Base-by-base conservation (phyloP, 768 basidiomycete species). In the Mycena albidolilacea region DNA sequence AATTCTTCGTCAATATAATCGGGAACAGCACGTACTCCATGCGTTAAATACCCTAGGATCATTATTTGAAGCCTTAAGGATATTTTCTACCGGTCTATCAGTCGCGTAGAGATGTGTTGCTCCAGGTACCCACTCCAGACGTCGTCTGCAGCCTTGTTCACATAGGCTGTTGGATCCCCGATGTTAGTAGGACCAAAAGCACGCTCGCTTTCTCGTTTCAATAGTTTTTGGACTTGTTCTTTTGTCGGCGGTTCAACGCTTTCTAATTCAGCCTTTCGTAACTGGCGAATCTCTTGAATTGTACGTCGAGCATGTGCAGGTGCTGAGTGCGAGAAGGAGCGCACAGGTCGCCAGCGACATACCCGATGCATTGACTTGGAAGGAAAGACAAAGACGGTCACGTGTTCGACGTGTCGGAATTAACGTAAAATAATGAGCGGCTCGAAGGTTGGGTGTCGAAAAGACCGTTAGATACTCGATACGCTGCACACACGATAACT, bases 121-220 rank as follows among this genome's bases (percentile, higher is more conserved):
- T 68, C 10, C 14, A 35, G 1, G 44, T 7, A 72, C 75, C n/a
- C 58, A 75, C 75, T 76, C 68, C 71, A 76, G 23, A 64, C 66
- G 15, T 68, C 71, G 66, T 76, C 75, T 59, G 69, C 61, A 11
- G 55, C 48, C 44, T 72, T 67, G 52, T 72, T 73, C 10, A 64
- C 75, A 39, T 62, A 57, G 9, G 59, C 46, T 23, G 35, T 44
- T 11, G 75, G 68, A 58, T 76, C 66, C 7, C 48, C 71, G 19
- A 21, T 3, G 6, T 57, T 46, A 7, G 44, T 9, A 15, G 68
- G 69, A 2, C 75, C 75, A 21, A 76, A 76, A 23, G 46, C 65
- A 44, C 64, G 60, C 14, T 76, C 71, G 44, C 71, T 73, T 61
- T 76, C 65, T 39, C 69, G 59, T 10, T 50, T 54, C 0, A 76